Base-by-base conservation (phyloP, 202 grass and related monocot species). In the Carex arenaria region DNA sequence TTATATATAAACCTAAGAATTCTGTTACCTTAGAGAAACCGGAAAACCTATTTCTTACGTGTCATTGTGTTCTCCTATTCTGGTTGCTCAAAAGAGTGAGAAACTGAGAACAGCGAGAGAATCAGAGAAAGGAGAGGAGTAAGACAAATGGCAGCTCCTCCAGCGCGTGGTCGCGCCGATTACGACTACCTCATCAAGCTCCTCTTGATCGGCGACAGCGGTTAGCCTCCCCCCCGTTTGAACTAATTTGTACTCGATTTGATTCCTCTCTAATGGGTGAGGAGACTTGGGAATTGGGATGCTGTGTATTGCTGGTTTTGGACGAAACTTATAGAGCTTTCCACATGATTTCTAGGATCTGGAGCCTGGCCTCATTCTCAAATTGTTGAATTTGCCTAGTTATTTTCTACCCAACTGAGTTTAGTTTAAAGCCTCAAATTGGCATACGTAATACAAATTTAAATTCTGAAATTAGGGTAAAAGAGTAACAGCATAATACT, bases 121-220 rank as follows among this genome's bases (percentile, higher is more conserved):
- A 55, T 55, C 45, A 81, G 61, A 34, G 42, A 84, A 85, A 83
- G 72, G 74, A 82, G 43, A 49, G 81, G 30, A 40, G 15, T 64
- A 80, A 80, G 83, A 74, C 43, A 64, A 55, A 87, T 90, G 90
- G 90, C 87, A 79, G 90, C 90, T 77, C 87, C 90, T 12, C 90
- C 87, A 49, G 87, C 85, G 82, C 86, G 90, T 84, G 90, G 85
- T 53, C 83, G 90, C 81, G 85, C 90, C 31, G 90, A 92, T 78
- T 92, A 92, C 90, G 90, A 92, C 61, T 92, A 90, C 83, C 90
- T 92, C 84, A 92, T 92, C 54, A 92, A 92, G 90, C 83, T 92
- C 65, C 90, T 92, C 83, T 83, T 92, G 64, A 92, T 92, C 84
- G 90, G 90, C 64, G 90, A 92, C 62, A 92, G 93, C 85, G 93